phyloP scores from a whole-genome alignment of 257 asterid genomes.

The Fraxinus quadrangulata region DNA sequence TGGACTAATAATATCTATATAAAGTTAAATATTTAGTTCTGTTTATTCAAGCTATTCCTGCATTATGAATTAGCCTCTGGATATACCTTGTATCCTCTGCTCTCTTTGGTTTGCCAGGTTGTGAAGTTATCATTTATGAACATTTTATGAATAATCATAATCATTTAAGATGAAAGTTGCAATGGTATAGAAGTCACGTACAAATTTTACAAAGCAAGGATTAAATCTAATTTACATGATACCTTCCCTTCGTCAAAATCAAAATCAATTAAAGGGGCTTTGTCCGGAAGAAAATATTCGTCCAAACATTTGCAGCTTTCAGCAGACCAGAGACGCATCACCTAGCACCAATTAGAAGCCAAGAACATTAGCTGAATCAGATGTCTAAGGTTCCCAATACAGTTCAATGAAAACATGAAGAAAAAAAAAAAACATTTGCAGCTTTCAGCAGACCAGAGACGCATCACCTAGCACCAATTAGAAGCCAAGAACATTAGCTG shows the following conservation, averaged over 20 bases:
- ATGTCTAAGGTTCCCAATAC: conserved; percentile 6
- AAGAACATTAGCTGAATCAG: conserved; percentile 20
- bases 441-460: conserved; percentile 97
- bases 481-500: conserved; percentile 19
- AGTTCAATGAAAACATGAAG: neutral
- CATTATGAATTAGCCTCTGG: neutral
- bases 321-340: conserved; percentile 97
- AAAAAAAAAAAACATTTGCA: conserved; percentile 44
- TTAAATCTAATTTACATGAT: conserved; percentile 22
- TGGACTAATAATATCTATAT: too few species aligned
- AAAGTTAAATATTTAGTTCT: neutral
- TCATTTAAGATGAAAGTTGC: neutral
- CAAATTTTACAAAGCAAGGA: conserved; percentile 20
- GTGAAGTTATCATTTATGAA: conserved; percentile 17
- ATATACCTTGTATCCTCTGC: neutral
- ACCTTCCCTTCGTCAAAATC: conserved; percentile 97
- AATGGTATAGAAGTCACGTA: conserved; percentile 8
- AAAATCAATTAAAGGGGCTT: conserved; percentile 82
- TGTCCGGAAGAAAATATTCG: conserved; percentile 73
- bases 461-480: conserved; percentile 66
- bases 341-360: conserved; percentile 44
- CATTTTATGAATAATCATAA: neutral
- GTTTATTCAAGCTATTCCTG: neutral
- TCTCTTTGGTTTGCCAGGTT: conserved; percentile 11
- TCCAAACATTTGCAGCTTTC: conserved; percentile 85